Percentiles rank a stretch among this genome's conserved stretches.
phyloP scores from a whole-genome alignment of 768 basidiomycete genomes.

The Naganishia kalamii region DNA sequence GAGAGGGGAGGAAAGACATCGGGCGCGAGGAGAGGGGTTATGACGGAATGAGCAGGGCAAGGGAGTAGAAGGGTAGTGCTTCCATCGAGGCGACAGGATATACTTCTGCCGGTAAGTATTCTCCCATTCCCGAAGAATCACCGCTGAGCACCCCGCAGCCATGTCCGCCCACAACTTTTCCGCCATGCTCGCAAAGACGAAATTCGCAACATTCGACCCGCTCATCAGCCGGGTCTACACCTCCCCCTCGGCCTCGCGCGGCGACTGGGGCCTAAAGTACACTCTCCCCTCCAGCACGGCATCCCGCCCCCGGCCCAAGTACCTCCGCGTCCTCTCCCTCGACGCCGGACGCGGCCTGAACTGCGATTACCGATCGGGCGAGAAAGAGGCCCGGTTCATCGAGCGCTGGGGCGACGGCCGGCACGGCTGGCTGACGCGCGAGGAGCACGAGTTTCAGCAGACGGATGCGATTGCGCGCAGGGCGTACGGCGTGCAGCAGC shows the following conservation, averaged over 20 bases:
- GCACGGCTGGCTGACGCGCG: constrained; percentile 30
- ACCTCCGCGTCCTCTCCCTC: constrained; percentile 37
- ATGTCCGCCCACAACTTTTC: constrained; percentile 29
- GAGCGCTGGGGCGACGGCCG: constrained; percentile 38
- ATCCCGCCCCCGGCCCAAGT: constrained; percentile 28
- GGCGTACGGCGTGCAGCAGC: neutral
- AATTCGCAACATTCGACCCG: constrained; percentile 42
- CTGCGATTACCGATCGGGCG: constrained; percentile 40
- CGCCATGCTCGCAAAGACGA: constrained; percentile 37
- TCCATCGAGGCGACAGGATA: too few relatives aligned
- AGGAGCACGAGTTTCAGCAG: constrained; percentile 10
- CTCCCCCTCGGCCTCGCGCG: constrained; percentile 34
- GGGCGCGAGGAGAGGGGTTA: neutral
- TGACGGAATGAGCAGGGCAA: too few relatives aligned
- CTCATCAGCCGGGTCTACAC: constrained; percentile 44
- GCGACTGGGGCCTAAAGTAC: constrained; percentile 44
- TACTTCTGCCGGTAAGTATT: neutral
- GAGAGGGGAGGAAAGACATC: neutral
- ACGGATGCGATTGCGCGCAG: neutral
- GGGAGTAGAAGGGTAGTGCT: too few relatives aligned
- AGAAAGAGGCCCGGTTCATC: constrained; percentile 40
- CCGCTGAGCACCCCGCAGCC: neutral
- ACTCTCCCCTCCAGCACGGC: constrained; percentile 26
- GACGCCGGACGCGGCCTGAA: constrained; percentile 38
- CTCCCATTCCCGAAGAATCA: neutral